Base-by-base conservation (phyloP, 345 rosid genomes). In the Alliaria petiolata region DNA sequence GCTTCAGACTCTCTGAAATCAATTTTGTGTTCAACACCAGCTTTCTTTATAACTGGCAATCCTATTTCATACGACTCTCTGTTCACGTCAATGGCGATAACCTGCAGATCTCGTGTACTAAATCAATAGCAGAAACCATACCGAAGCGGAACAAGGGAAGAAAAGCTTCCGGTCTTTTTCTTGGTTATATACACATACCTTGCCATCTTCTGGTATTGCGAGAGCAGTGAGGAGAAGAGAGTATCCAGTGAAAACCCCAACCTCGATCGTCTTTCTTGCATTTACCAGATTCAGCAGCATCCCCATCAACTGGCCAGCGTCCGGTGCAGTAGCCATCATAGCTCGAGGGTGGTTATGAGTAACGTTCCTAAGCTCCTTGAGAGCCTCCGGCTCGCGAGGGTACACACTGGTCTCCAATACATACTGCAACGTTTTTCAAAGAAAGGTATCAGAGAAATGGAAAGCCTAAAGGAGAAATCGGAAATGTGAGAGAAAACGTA, bases 151-250 rank as follows among this genome's bases (percentile, higher is more conserved):
- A 36, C 55, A 52, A 52, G 0, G 2, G 16, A 25, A 47, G 16
- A 25, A 47, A 28, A 36, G 7, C 28, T 47, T 20, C 3, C 7
- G 42, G 30, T 3, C 10, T 30, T n/a, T 30, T 28, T 70, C 1
- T 28, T 61, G 28, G 25, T 47, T 19, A 35, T 33, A 7, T 33
- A 7, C 12, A 33, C 53, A 60, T 62, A 80, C 85, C 85, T 83
- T 76, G 66, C 95, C 93, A 65, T 91, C 93, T 4, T 86, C 78
- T 2, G 97, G 97, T 56, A 91, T 74, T 14, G 84, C 65, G 54
- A 89, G 91, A 54, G 93, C 96, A 40, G 96, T 89, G 64, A 86
- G 91, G 40, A 91, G 91, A 74, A 89, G 97, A 55, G 97, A 89
- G 77, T 91, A 91, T 13, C 97, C 93, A 36, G 96, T 89, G 81